phyloP scores from a whole-genome alignment of 306 rosid genomes.

The Macrotyloma uniflorum region DNA sequence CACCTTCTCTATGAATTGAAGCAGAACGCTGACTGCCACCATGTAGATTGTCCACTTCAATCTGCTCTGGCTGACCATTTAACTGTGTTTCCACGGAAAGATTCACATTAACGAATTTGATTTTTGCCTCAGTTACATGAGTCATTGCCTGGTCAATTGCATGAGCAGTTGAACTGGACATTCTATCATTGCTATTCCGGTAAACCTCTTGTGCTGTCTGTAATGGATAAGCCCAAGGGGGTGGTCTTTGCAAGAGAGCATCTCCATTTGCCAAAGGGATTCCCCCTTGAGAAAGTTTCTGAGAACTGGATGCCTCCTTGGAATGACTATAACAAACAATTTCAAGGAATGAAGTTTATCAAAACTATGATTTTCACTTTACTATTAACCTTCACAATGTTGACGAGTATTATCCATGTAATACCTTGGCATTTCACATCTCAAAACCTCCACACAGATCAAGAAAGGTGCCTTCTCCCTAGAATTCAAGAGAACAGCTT shows the following conservation, averaged over 20 bases:
- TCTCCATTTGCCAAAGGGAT: slow-evolving; percentile 99
- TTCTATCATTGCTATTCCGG: slow-evolving; percentile 96
- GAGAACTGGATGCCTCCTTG: slow-evolving; percentile 76
- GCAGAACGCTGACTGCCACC: slow-evolving; percentile 28
- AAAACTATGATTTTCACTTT: slow-evolving; percentile 31
- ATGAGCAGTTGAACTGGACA: slow-evolving; percentile 95
- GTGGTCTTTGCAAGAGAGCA: slow-evolving; percentile 87
- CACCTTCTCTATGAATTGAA: slow-evolving; percentile 42
- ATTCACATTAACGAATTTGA: slow-evolving; percentile 64
- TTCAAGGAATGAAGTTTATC: slow-evolving; percentile 27
- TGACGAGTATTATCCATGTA: slow-evolving; percentile 33
- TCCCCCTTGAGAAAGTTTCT: slow-evolving; percentile 93
- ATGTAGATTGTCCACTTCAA: slow-evolving; percentile 42
- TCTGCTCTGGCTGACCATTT: slow-evolving; percentile 45
- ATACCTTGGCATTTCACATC: slow-evolving; percentile 89
- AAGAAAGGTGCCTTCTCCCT: slow-evolving; percentile 98
- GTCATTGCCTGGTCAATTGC: slow-evolving; percentile 99
- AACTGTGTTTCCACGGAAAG: slow-evolving; percentile 61
- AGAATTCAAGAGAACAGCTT: slow-evolving; percentile 97
- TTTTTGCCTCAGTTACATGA: slow-evolving; percentile 70
- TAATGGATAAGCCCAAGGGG: slow-evolving; percentile 99
- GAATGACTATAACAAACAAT: slow-evolving; percentile 64
- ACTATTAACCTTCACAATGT: slow-evolving; percentile 29
- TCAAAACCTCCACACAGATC: slow-evolving; percentile 88
- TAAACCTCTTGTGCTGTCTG: slow-evolving; percentile 94